Evolutionary conservation across 2,329 filamentous ascomycete genomes (phyloP).

Genomic region (Fusarium clavum): DNA sequence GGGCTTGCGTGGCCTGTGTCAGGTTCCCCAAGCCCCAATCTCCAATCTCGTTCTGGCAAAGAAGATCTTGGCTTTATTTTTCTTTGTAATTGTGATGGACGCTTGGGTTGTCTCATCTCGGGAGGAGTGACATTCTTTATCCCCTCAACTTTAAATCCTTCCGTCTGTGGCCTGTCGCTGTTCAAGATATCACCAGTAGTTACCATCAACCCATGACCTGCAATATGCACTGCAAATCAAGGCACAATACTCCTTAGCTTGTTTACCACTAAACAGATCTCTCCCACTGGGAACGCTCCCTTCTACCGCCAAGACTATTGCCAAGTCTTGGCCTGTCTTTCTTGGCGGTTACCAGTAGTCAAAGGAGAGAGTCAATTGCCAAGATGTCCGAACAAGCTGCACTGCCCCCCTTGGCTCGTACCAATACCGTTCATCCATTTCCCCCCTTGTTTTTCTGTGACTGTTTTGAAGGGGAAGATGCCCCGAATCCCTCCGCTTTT

Average conservation of each 20-base stretch:
- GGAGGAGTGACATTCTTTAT: not conserved
- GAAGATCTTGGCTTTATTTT: constrained; percentile 25
- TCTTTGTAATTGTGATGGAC: constrained; percentile 16
- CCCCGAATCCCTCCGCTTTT: constrained; percentile 1
- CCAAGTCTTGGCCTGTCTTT: constrained; percentile 6
- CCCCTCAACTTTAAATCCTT: not conserved
- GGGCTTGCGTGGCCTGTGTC: constrained; percentile 35
- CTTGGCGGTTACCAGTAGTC: constrained; percentile 22
- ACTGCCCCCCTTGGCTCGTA: constrained; percentile 46
- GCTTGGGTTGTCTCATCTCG: constrained; percentile 11
- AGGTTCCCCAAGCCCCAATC: constrained; percentile 10
- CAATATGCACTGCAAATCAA: constrained; percentile 16
- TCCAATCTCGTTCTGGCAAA: constrained; percentile 7
- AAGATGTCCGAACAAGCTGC: constrained; percentile 37
- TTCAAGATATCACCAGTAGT: not conserved
- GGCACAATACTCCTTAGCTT: not conserved
- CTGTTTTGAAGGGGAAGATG: constrained; percentile 3
- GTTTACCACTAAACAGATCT: no score
- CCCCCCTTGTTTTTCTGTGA: constrained; percentile 11
- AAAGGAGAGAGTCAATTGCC: constrained; percentile 9
- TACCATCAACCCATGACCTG: not conserved
- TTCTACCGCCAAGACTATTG: constrained; percentile 29
- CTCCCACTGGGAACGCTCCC: not conserved
- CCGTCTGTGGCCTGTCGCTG: no score
- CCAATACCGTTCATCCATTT: constrained; percentile 13